A percentile compares a stretch with the other conserved stretches of the same genome.
Evolutionary conservation across 164 flowering plant genomes (phyloP).

Genomic region (Berberis thunbergii): DNA sequence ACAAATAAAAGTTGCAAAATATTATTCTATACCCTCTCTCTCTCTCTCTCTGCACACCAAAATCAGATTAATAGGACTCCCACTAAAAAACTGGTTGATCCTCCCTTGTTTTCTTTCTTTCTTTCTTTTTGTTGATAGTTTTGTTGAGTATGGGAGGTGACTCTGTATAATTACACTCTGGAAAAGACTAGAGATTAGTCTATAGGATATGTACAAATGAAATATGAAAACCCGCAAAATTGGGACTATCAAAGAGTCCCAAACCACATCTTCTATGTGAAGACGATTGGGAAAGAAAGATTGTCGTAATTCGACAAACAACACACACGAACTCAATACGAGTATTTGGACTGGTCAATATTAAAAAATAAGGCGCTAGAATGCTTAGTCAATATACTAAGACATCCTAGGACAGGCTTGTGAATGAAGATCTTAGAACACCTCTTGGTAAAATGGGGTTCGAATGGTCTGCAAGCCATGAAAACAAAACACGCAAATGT

Average conservation of each 20-base stretch:
- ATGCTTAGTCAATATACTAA: constrained; percentile 28
- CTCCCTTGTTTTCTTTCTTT: constrained; percentile 17
- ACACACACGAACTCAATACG: constrained; percentile 22
- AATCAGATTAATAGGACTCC: constrained; percentile 28
- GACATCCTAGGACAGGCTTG: constrained; percentile 27
- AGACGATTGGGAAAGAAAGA: constrained; percentile 33
- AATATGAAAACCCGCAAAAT: constrained; percentile 23
- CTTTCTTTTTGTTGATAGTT: constrained; percentile 7
- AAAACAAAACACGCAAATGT: constrained; percentile 14
- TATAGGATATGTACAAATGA: constrained; percentile 46
- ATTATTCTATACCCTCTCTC: constrained; percentile 30
- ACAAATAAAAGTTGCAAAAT: constrained; percentile 2
- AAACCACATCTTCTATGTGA: constrained; percentile 25
- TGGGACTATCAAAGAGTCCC: constrained; percentile 25
- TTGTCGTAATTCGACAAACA: constrained; percentile 26
- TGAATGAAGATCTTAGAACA: constrained; percentile 11
- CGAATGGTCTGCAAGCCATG: constrained; percentile 31
- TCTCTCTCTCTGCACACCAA: constrained; percentile 41
- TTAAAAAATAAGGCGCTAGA: constrained; percentile 7
- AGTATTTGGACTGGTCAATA: constrained; percentile 13
- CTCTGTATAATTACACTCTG: constrained; percentile 53
- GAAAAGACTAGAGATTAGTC: constrained; percentile 15
- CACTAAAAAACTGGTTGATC: constrained; percentile 22
- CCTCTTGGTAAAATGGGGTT: constrained; percentile 42
- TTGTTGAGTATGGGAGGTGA: constrained; percentile 34